Conservation (phyloP, 2,329 filamentous ascomycete species). For the Lachnellula arida region DNA sequence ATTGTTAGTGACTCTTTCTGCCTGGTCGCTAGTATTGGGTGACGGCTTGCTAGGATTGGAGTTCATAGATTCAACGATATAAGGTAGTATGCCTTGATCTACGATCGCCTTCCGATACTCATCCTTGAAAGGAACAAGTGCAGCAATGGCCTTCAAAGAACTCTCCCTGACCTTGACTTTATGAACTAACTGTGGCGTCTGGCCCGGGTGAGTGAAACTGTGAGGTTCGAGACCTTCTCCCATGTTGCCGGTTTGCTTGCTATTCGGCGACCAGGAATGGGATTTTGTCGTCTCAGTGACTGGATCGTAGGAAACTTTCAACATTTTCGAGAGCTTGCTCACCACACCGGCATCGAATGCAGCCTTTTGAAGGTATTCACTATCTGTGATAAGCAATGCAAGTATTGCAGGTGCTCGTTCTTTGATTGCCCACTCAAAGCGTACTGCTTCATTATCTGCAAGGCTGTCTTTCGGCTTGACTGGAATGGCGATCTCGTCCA, state of each 20-base stretch:
- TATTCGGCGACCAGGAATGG: conserved; percentile 49
- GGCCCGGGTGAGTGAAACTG: conserved; percentile 56
- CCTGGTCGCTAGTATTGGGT: conserved; percentile 34
- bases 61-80: conserved; percentile 78
- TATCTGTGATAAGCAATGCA: conserved; percentile 73
- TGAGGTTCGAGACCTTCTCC: conserved; percentile 34
- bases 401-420: conserved; percentile 73
- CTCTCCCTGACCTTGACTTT: conserved; percentile 72
- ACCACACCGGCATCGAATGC: conserved; percentile 68
- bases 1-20: conserved; percentile 29
- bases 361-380: conserved; percentile 72
- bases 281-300: conserved; percentile 42
- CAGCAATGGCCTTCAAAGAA: conserved; percentile 73
- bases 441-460: conserved; percentile 33
- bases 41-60: conserved; percentile 51
- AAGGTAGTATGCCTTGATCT: conserved; percentile 73
- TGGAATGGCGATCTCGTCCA: conserved; percentile 47
- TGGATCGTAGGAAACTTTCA: conserved; percentile 63
- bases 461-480: conserved; percentile 37
- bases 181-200: conserved; percentile 58
- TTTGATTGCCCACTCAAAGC: conserved; percentile 48
- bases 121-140: conserved; percentile 76
- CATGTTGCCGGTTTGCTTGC: conserved; percentile 2
- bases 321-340: conserved; percentile 55
- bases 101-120: conserved; percentile 78